Percentiles rank a stretch among this genome's conserved stretches.
Conservation (phyloP, 179 eudicot species). For the Beta macrorhiza region DNA sequence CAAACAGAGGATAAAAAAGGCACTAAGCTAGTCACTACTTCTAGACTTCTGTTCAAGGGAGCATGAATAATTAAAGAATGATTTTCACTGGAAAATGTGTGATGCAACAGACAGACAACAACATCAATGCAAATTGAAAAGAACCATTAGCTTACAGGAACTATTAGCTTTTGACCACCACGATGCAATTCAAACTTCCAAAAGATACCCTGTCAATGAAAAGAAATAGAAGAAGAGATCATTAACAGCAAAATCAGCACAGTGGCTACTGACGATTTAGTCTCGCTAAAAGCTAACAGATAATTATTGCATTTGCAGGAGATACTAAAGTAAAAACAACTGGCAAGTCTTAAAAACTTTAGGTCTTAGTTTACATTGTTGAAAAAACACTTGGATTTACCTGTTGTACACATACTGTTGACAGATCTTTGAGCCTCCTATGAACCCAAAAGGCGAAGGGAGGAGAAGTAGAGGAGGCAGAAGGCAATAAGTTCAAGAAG, state of each 20-base stretch:
- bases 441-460: neutral
- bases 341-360: neutral
- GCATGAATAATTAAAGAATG: neutral
- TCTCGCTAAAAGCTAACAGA: constrained; percentile 5
- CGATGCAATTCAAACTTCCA: constrained; percentile 96
- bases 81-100: neutral
- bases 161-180: constrained; percentile 80
- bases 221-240: constrained; percentile 10
- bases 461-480: neutral
- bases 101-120: constrained; percentile 1
- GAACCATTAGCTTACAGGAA: constrained; percentile 64
- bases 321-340: neutral
- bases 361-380: neutral
- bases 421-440: neutral
- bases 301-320: constrained; percentile 8
- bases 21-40: neutral
- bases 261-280: constrained; percentile 12
- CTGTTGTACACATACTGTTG: neutral
- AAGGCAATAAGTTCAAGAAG: neutral
- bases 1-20: neutral
- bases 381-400: neutral
- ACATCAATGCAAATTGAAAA: neutral
- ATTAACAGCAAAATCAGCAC: constrained; percentile 18
- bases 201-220: constrained; percentile 60
- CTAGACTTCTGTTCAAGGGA: neutral